A percentile compares a stretch with the other conserved stretches of the same genome.
These are phyloP conservation scores for Lasiosphaeria miniovina DNA, from an alignment of 495 filamentous ascomycete genomes.

Conservation along the genomic window DNA sequence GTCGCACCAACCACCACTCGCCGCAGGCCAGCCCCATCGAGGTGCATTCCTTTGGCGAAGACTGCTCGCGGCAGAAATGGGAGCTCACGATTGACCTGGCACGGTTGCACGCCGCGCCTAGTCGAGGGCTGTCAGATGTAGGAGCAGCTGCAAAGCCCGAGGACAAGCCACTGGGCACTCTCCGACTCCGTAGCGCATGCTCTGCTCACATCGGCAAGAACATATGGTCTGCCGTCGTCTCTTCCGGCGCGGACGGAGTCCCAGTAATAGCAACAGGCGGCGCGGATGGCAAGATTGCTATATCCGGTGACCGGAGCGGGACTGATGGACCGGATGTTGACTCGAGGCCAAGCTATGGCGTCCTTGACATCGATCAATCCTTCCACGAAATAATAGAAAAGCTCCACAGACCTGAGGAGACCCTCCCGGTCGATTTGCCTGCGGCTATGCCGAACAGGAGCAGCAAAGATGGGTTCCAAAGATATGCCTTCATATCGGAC, in stretches of 20 bases:
- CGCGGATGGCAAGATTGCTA: conserved; percentile 66
- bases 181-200: conserved; percentile 52
- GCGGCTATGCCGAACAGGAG: conserved; percentile 3
- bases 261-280: conserved; percentile 71
- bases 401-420: not conserved
- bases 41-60: conserved; percentile 76
- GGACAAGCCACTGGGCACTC: conserved; percentile 22
- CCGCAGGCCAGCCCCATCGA: conserved; percentile 22
- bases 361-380: conserved; percentile 19
- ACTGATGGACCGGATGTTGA: not conserved
- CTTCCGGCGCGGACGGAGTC: conserved; percentile 20
- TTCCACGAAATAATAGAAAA: conserved; percentile 21
- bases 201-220: conserved; percentile 80
- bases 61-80: conserved; percentile 72
- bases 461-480: conserved; percentile 52
- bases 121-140: not conserved
- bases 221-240: conserved; percentile 73
- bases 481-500: conserved; percentile 62
- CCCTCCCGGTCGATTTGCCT: not conserved
- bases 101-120: conserved; percentile 5
- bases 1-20: conserved; percentile 12
- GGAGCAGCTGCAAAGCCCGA: conserved; percentile 1
- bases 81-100: conserved; percentile 40
- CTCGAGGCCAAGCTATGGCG: not conserved
- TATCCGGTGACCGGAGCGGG: conserved; percentile 29